Evolutionary conservation across 331 rosid species (phyloP), one percentile per base, ranked within the genome.

Genomic region (Pyrus hybrid): DNA sequence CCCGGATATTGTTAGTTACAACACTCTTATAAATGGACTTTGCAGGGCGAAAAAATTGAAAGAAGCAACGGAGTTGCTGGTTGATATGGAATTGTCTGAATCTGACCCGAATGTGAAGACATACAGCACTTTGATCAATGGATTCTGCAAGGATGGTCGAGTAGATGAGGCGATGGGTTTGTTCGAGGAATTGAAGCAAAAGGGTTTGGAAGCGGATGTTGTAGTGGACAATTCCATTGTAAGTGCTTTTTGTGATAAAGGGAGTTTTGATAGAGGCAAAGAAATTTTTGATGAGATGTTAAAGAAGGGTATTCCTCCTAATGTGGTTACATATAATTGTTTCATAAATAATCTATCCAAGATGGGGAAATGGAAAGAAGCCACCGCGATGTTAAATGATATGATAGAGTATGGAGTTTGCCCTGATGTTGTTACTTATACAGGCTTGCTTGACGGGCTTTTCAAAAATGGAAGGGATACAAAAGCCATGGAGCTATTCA

Each of bases 361-460:
- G 87, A 73, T 8, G 56, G 91, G 95, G 77, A 76, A 71, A 81
- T 85, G 93, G 96, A 70, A 73, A 41, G 96, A 94, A 79, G 91
- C 90, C 8, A 82, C 83, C 1, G 54, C 43, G 5, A 81, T 90
- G 96, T 45, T 92, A 77, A 53, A 85, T 56, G 91, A 77, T 56
- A 94, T 94, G 99, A 78, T 66, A 1, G 53, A 78, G 17, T 70
- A 60, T 35, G 90, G 93, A 61, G 67, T 90, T 71, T 68, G 1
- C 68, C 92, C 87, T 9, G 96, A 92, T 83, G 85, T 86, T 47
- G 77, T 88, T 70, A 72, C 89, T 23, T 92, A 87, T 74, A 90
- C 96, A 1, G 68, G 82, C 76, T 80, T 91, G 60, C 84, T 87
- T 56, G 89, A 90, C 7, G 97, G 97, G 51, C 97, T 94, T 75